These are phyloP conservation scores for sorghum (Sorghum bicolor) DNA, from an alignment of 176 grass and related monocot species.

Conservation along the genomic window Sorghum_bicolor_NCBIv3 NC_012873.2:6374001-6374500, in stretches of 20 bases:
- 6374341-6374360: not conserved
- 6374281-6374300: not conserved
- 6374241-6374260: conserved; percentile 1
- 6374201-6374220: conserved; percentile 21
- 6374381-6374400: not conserved
- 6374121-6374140: conserved; percentile 21
- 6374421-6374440: conserved; percentile 4
- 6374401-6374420: not conserved
- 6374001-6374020: not conserved
- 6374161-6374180: conserved; percentile 4
- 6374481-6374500: not conserved
- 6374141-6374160: conserved; percentile 27
- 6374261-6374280: not conserved
- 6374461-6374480: conserved; percentile 8
- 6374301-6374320: not conserved
- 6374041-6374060: conserved; percentile 2
- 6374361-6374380: not conserved
- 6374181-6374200: not conserved
- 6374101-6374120: conserved; percentile 32
- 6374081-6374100: conserved; percentile 35
- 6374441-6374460: not conserved
- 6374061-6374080: conserved; percentile 28
- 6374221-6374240: not conserved
- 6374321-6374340: not conserved
- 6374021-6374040: not conserved